These are phyloP conservation scores for Trichosanthes cucumerina DNA, from an alignment of 306 rosid species.

Conservation along the genomic window DNA sequence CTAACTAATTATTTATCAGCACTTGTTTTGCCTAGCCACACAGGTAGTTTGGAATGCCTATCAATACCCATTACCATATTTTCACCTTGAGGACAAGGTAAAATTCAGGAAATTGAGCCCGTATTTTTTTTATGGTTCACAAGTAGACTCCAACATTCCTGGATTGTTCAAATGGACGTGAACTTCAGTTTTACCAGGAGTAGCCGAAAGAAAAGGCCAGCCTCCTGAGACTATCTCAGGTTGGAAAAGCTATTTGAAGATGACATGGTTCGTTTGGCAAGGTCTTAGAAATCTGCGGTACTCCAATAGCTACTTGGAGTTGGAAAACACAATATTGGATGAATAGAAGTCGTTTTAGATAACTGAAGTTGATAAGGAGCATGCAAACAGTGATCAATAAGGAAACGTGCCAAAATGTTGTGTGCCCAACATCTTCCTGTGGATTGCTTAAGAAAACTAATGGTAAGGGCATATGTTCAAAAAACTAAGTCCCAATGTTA, in stretches of 20 bases:
- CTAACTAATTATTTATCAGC: background rate
- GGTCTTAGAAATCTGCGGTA: background rate
- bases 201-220: background rate
- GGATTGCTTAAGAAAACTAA: background rate
- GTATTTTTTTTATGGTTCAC: background rate
- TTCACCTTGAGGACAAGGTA: background rate
- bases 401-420: background rate
- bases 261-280: background rate
- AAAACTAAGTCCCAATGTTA: background rate
- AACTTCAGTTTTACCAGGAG: background rate
- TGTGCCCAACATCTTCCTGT: background rate
- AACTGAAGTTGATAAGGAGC: background rate
- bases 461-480: background rate
- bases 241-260: background rate
- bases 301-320: background rate
- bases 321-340: background rate
- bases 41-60: background rate
- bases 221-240: background rate
- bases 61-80: background rate
- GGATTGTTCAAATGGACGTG: background rate
- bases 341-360: background rate
- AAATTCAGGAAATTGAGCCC: background rate
- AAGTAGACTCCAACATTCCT: background rate
- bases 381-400: background rate
- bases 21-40: background rate